Base-by-base conservation (phyloP, 1,139 yeast species). In the Taphrina betulina region DNA sequence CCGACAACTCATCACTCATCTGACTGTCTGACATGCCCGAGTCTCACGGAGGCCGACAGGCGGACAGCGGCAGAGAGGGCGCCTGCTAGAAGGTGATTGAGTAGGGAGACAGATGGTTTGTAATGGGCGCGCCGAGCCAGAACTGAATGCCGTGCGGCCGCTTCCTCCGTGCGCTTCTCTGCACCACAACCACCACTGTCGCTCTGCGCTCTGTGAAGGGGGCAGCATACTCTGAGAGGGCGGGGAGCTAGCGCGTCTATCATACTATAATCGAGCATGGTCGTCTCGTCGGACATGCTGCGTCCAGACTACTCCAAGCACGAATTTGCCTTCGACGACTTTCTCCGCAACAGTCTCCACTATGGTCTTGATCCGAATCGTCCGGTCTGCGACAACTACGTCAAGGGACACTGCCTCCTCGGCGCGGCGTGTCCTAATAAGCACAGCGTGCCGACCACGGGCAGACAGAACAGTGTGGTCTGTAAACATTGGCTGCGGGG, bases 401-500 rank as follows among this genome's bases (percentile, higher is more conserved):
- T 79, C 22, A 81, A 86, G 45, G 82, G 81, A 36, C 80, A 83
- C 33, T 92, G 98, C 69, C 96, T 96, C 2, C 76, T 83, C 60
- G 96, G 96, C 3, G 75, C 77, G 38, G 77, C 78, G 57, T 92
- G 98, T 68, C 94, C 95, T 24, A 83, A 87, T 70, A 86, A 89
- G 66, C 97, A 92, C 71, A 88, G 88, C 1, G 44, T 31, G 5
- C 41, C 77, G 87, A 20, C 82, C 94, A 38, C 82, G 83, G 71
- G 88, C 83, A 70, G 79, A 80, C 63, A 88, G 38, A 53, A 31
- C 60, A 59, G 45, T 64, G 82, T 83, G 57, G 98, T 92, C 16
- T 92, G 98, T 69, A 92, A 94, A 76, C 97, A 92, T 74, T 92
- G 99, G 99, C 79, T 94, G 48, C 79, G 97, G 64, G 98, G 98